These are phyloP conservation scores for Paratrimastix pyriformis DNA, from an alignment of 78 protist species.

Conservation along the genomic window DNA sequence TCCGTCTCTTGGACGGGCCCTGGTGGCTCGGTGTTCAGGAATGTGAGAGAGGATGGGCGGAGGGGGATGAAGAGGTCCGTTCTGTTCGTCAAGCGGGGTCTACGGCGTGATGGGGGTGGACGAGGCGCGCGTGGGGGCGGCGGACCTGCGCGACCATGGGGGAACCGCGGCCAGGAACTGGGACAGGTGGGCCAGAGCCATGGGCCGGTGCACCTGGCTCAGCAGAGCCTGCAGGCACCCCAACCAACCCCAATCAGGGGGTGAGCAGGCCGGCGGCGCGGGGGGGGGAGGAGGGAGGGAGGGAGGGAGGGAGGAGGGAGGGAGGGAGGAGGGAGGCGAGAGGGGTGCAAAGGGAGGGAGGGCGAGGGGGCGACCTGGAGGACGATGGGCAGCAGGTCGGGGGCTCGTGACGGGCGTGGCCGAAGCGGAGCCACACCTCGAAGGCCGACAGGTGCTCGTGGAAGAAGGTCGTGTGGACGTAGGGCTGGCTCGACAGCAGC, in stretches of 20 bases:
- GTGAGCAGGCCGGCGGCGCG: no score
- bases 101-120: not conserved
- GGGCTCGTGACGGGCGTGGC: conserved; percentile 20
- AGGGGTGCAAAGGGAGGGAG: not conserved
- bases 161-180: conserved; percentile 43
- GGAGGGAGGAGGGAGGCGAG: not conserved
- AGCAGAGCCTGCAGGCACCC: not conserved
- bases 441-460: conserved; percentile 83
- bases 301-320: no score
- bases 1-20: no score
- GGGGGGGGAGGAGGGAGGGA: not conserved
- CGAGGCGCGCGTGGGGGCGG: no score
- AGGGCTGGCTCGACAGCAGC: conserved; percentile 24
- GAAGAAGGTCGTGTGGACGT: conserved; percentile 52
- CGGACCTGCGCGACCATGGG: no score
- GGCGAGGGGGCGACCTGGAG: conserved; percentile 55
- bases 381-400: conserved; percentile 91
- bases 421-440: conserved; percentile 85
- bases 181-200: conserved; percentile 49
- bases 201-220: not conserved
- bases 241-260: no score
- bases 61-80: conserved; percentile 79
- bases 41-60: conserved; percentile 91
- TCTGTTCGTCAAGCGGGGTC: not conserved
- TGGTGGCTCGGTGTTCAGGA: no score